Evolutionary conservation across 192 early-diverging fungal species (phyloP).

Genomic region (Funneliformis mosseae): DNA sequence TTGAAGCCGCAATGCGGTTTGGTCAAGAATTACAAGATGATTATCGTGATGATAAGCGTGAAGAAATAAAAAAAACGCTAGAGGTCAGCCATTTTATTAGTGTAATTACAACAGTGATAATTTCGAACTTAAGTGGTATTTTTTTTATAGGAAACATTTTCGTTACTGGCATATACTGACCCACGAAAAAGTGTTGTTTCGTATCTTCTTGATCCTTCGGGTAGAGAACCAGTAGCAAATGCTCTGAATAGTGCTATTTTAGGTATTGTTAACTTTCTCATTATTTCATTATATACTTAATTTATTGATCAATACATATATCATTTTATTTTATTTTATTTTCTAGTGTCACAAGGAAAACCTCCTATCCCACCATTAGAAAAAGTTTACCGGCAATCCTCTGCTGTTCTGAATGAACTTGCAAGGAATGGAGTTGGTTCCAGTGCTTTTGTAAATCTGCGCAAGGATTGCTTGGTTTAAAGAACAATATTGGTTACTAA

Average conservation of each 20-base stretch:
- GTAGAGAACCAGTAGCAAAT: conserved; percentile 62
- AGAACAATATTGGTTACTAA: background rate
- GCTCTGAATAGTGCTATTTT: conserved; percentile 72
- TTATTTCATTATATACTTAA: background rate
- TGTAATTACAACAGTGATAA: conserved; percentile 38
- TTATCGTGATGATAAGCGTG: conserved; percentile 38
- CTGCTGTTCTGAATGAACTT: conserved; percentile 40
- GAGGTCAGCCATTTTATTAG: conserved; percentile 22
- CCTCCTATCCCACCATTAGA: conserved; percentile 64
- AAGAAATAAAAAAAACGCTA: conserved; percentile 37
- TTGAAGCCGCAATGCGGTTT: conserved; percentile 50
- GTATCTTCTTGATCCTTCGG: conserved; percentile 54
- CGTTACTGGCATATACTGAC: conserved; percentile 72
- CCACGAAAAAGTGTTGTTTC: conserved; percentile 52
- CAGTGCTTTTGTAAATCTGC: conserved; percentile 50
- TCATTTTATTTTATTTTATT: background rate
- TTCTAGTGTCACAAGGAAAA: conserved; percentile 53
- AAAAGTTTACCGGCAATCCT: conserved; percentile 45
- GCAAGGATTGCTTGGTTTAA: conserved; percentile 42
- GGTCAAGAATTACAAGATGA: conserved; percentile 61
- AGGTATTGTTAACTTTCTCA: conserved; percentile 37
- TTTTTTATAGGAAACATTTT: conserved; percentile 62
- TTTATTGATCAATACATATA: background rate
- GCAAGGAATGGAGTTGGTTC: conserved; percentile 41
- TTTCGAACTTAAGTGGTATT: background rate